A percentile compares a stretch with the other conserved stretches of the same genome.
These are phyloP conservation scores for Physcomitrium patens DNA, from an alignment of 225 moss, liverwort and hornwort genomes.

Conservation along the genomic window DNA sequence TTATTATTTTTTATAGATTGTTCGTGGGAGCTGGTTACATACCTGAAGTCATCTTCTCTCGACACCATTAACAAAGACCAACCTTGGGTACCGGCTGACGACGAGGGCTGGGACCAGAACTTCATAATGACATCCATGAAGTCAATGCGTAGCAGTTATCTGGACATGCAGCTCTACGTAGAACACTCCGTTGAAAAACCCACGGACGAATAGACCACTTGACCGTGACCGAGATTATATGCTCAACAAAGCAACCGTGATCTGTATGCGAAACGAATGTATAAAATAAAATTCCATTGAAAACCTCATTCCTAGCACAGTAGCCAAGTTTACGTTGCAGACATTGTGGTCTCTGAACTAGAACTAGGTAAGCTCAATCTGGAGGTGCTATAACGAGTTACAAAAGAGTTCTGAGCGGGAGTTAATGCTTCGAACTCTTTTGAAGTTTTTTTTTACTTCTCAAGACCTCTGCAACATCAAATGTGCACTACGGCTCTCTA, in stretches of 20 bases:
- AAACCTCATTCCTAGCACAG: too few species aligned
- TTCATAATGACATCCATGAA: conserved; percentile 68
- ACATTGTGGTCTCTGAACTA: too few species aligned
- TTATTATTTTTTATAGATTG: conserved; percentile 58
- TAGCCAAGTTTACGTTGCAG: too few species aligned
- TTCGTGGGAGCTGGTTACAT: conserved; percentile 81
- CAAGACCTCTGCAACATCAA: too few species aligned
- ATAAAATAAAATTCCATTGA: too few species aligned
- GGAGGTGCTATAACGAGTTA: too few species aligned
- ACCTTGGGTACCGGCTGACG: conserved; percentile 76
- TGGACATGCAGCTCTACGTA: conserved; percentile 79
- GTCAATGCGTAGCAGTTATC: conserved; percentile 62
- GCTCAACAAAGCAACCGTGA: conserved; percentile 14
- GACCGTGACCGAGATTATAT: conserved; percentile 25
- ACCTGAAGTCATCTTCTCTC: conserved; percentile 66
- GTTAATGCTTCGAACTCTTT: too few species aligned
- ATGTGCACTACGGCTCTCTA: too few species aligned
- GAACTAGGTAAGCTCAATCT: too few species aligned
- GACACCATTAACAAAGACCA: conserved; percentile 56
- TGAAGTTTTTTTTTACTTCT: too few species aligned
- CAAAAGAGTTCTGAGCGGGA: too few species aligned
- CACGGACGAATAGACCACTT: neutral
- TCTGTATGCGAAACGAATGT: too few species aligned
- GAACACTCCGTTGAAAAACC: conserved; percentile 51
- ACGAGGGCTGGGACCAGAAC: conserved; percentile 70